Evolutionary conservation across 1,284 basidiomycete species (phyloP).

Genomic region (Cryptococcus sp.): DNA sequence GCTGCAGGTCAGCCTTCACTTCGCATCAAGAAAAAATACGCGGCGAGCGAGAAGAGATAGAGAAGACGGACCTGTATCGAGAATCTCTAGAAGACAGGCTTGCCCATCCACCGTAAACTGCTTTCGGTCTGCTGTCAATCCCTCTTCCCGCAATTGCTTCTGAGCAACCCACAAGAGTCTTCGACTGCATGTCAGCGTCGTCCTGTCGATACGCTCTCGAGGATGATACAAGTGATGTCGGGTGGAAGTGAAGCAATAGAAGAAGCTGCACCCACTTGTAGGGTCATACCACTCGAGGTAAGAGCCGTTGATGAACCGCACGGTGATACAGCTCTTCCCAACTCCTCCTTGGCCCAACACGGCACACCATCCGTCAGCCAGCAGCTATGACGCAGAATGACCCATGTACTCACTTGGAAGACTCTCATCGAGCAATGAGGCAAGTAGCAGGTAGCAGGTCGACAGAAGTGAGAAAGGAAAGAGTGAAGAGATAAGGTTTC

Average conservation of each 20-base stretch:
- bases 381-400: no score
- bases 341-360: conserved; percentile 40
- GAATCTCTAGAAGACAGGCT: conserved; percentile 32
- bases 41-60: no score
- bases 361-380: conserved; percentile 14
- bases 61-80: conserved; percentile 30
- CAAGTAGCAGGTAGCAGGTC: no score
- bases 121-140: conserved; percentile 23
- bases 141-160: not conserved
- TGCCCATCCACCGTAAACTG: conserved; percentile 31
- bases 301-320: conserved; percentile 32
- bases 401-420: no score
- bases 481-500: no score
- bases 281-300: conserved; percentile 38
- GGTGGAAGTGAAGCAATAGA: no score
- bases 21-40: no score
- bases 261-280: conserved; percentile 23
- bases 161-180: conserved; percentile 23
- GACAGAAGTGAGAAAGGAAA: no score
- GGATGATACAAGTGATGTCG: no score
- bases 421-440: no score
- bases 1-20: conserved; percentile 11
- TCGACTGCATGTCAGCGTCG: conserved; percentile 19
- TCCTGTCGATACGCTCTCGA: not conserved
- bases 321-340: conserved; percentile 34